Conservation (phyloP, 192 early-diverging fungal genomes). For the Coemansia sp. region DNA sequence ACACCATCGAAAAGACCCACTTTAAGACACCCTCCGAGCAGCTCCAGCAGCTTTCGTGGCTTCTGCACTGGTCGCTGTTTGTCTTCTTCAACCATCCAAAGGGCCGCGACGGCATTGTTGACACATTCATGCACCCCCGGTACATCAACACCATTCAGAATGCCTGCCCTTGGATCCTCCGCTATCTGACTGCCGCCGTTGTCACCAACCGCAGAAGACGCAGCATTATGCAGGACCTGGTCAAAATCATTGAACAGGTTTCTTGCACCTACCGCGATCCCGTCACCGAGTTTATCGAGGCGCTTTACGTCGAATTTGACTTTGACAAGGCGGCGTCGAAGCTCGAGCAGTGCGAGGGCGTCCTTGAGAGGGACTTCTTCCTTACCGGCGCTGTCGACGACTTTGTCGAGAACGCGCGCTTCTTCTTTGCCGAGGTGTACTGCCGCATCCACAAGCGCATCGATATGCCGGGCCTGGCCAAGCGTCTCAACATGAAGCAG, state of each 20-base stretch:
- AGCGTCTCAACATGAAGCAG: conserved; percentile 78
- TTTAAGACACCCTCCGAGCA: conserved; percentile 78
- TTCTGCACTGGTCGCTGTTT: conserved; percentile 97
- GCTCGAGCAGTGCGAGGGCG: conserved; percentile 82
- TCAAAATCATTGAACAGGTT: conserved; percentile 86
- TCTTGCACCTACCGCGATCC: conserved; percentile 83
- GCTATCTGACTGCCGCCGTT: conserved; percentile 89
- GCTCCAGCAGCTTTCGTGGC: conserved; percentile 88
- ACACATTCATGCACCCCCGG: conserved; percentile 84
- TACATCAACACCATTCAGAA: conserved; percentile 99
- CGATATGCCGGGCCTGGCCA: conserved; percentile 80
- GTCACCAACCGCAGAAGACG: conserved; percentile 87
- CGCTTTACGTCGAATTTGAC: conserved; percentile 90
- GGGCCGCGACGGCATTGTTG: conserved; percentile 90
- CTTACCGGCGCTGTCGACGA: conserved; percentile 82
- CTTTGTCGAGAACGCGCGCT: conserved; percentile 90
- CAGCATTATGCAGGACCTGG: conserved; percentile 83
- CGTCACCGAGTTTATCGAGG: conserved; percentile 90
- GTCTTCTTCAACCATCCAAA: conserved; percentile 98
- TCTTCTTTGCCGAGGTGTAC: conserved; percentile 95
- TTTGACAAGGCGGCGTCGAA: conserved; percentile 89
- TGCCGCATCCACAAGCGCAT: conserved; percentile 97
- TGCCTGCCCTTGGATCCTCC: conserved; percentile 93
- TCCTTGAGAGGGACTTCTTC: conserved; percentile 89
- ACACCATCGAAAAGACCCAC: conserved; percentile 81